Evolutionary conservation across 768 basidiomycete species (phyloP), one percentile per base, ranked within the genome.

Genomic region (Suillus cothurnatus): DNA sequence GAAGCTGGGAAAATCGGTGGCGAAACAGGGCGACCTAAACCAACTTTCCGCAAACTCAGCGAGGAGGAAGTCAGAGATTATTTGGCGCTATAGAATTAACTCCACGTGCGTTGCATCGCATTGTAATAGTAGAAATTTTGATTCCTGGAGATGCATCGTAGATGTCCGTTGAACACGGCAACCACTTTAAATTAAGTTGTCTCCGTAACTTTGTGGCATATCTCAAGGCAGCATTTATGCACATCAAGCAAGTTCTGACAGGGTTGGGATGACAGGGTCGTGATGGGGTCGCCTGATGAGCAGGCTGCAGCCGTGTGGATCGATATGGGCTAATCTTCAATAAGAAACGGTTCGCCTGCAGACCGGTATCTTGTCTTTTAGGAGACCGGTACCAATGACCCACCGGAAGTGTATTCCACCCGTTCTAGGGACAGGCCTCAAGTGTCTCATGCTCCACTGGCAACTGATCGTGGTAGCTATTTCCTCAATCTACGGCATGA

Each of bases 1-100:
- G 81, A 82, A 67, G 87, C 85, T 47, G 90, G 86, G 52, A 89
- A 89, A 79, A 81, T 90, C 69, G 88, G 89, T 53, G 86, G 84
- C 61, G 85, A 81, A 71, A 89, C 86, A 28, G 88, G 85, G 53
- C 84, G 92, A 63, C 88, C 88, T 39, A 92, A 86, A 76, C 91
- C 96, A 23, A 93, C 94, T 26, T 99, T 99, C 82, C 85, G 97
- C 76, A 98, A 97, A 79, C 79, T 99, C 73, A 89, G 88, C 26
- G 97, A 99, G 81, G 94, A 97, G 77, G 97, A 99, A 82, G 94
- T 99, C 66, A 87, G 90, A 68, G 97, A 99, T 80, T 99, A 98
- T 80, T 80, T 98, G 75, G 90, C 93, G 43, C 79, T 95, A 81
- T 95, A 88, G 75, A 70, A 26, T 68, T 67, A 75, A 71, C 69